These are phyloP conservation scores for Pseudevernia furfuracea DNA, from an alignment of 495 filamentous ascomycete genomes.

Conservation along the genomic window DNA sequence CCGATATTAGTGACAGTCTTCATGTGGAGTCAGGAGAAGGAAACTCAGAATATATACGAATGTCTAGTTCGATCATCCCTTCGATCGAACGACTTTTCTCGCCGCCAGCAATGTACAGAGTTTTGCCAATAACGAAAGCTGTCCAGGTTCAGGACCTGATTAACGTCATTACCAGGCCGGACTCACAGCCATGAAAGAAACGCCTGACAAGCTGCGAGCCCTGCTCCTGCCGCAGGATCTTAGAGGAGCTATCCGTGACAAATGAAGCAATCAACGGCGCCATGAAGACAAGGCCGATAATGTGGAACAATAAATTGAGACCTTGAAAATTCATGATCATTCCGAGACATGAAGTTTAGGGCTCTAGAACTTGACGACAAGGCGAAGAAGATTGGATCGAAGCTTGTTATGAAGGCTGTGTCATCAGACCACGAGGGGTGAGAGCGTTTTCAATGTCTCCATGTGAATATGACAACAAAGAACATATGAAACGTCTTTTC, in stretches of 20 bases:
- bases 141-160: neutral
- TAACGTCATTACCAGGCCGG: neutral
- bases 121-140: neutral
- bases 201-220: neutral
- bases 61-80: neutral
- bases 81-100: neutral
- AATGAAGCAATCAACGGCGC: neutral
- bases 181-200: neutral
- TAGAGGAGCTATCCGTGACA: neutral
- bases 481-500: too few relatives aligned
- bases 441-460: too few relatives aligned
- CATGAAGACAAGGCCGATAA: neutral
- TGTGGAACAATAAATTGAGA: neutral
- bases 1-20: neutral
- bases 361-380: neutral
- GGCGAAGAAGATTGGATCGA: neutral
- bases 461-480: too few relatives aligned
- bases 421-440: too few relatives aligned
- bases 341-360: neutral
- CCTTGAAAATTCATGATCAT: neutral
- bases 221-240: neutral
- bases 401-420: too few relatives aligned
- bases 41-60: neutral
- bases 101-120: neutral
- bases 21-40: neutral